These are phyloP conservation scores for Thuja plicata DNA, from an alignment of 83 land plant genomes.

Conservation along the genomic window DNA sequence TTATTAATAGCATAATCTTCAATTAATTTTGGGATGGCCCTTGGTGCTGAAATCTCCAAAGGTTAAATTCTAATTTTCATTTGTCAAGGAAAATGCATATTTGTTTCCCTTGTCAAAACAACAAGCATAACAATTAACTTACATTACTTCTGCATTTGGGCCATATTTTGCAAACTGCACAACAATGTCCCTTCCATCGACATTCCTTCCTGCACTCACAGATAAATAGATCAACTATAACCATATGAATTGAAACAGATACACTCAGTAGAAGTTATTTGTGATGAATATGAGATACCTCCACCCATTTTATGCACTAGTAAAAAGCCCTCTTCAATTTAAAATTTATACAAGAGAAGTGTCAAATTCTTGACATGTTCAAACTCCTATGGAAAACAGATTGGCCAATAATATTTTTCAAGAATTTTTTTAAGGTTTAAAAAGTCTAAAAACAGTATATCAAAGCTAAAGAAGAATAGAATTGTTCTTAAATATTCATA, in stretches of 20 bases:
- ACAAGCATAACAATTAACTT: not conserved
- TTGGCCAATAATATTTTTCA: not conserved
- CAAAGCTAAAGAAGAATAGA: not conserved
- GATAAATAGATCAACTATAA: not conserved
- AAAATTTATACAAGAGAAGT: not conserved
- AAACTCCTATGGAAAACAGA: not conserved
- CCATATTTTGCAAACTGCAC: constrained; percentile 31
- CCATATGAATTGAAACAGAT: not conserved
- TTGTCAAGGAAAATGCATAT: not conserved
- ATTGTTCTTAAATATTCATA: not conserved
- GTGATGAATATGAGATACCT: not conserved
- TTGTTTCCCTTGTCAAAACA: not conserved
- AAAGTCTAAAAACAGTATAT: not conserved
- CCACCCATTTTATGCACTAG: not conserved
- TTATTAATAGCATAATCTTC: not conserved
- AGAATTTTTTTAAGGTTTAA: not conserved
- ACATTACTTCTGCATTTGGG: constrained; percentile 18
- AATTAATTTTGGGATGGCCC: not conserved
- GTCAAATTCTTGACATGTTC: not conserved
- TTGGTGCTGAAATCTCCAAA: not conserved
- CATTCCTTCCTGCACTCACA: not conserved
- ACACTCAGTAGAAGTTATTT: not conserved
- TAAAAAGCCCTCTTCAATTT: not conserved
- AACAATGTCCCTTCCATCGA: constrained; percentile 22
- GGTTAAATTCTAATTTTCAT: not conserved